These are phyloP conservation scores for Boletus edulis DNA, from an alignment of 768 basidiomycete species.

Conservation along the genomic window DNA sequence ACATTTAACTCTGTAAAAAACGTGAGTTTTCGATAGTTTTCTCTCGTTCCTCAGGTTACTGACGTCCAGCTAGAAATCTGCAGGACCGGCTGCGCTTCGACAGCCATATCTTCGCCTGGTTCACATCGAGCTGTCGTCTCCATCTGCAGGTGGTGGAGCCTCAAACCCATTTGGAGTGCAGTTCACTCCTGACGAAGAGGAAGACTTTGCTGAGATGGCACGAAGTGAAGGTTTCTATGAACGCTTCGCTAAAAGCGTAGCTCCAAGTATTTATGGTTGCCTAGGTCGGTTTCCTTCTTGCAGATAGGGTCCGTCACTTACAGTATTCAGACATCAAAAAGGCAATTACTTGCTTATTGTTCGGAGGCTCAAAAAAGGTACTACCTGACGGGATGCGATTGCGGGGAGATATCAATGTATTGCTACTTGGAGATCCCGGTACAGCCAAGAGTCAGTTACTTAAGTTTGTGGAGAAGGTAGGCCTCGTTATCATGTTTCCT, in stretches of 20 bases:
- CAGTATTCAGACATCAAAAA: conserved; percentile 88
- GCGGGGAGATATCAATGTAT: conserved; percentile 96
- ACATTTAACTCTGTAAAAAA: conserved; percentile 90
- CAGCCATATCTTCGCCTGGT: conserved; percentile 93
- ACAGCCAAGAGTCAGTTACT: conserved; percentile 97
- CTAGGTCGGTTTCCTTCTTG: conserved; percentile 52
- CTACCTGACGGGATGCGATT: conserved; percentile 96
- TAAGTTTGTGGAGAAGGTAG: conserved; percentile 96
- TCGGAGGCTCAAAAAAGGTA: conserved; percentile 96
- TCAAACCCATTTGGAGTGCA: conserved; percentile 84
- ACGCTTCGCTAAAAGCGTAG: conserved; percentile 89
- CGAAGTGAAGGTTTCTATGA: conserved; percentile 90
- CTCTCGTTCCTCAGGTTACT: background rate
- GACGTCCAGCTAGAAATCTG: conserved; percentile 54
- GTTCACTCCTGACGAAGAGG: conserved; percentile 95
- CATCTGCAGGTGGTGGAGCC: conserved; percentile 65
- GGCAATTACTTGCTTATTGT: conserved; percentile 91
- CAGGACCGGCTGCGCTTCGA: conserved; percentile 85
- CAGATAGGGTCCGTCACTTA: conserved; percentile 6
- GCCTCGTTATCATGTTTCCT: background rate
- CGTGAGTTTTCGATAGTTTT: conserved; percentile 40
- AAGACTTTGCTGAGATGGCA: conserved; percentile 91
- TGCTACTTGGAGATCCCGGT: conserved; percentile 95
- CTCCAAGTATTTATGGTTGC: conserved; percentile 95
- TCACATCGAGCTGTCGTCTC: conserved; percentile 87